Evolutionary conservation across 441 rosid species (phyloP), one percentile per base, ranked within the genome.

Genomic region (Populus trichocarpa): DNA sequence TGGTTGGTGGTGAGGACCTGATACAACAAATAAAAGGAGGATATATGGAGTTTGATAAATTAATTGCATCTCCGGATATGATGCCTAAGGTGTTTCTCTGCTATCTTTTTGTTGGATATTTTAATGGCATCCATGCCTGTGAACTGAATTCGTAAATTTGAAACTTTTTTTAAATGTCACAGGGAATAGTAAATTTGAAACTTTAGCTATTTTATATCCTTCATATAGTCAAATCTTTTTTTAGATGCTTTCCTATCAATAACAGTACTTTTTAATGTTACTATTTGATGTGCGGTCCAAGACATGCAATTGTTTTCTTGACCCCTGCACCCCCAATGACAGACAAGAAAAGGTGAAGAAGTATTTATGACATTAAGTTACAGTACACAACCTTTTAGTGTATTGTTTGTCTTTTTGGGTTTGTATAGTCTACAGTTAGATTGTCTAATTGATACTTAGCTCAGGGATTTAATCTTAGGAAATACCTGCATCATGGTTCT

Each of bases 11-110:
- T 33, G 98, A 93, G 82, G 99, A 94, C 82, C 84, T 96, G 85
- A 94, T 96, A 61, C 92, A 90, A 84, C 95, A 88, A 83, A 96
- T 96, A 46, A 96, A 93, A 86, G 90, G 89, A 86, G 99, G 98
- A 77, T 91, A 92, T 90, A 93, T 94, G 95, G 97, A 96, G 20
- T 96, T 96, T 53, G 98, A 96, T 87, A 96, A 93, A 86, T 83
- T 96, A 72, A 93, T 96, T 90, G 99, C 98, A 73, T 94, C 98
- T 69, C 97, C 98, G 0, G 99, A 96, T 83, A 94, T 96, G 98
- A 96, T 96, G 99, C 93, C 93, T 77, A 94, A 94, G 99, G 99
- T 96, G 77, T 73, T 86, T 78, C 80, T 83, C 70, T 83, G 68
- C 83, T 74, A 50, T 67, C 77, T 35, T 76, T 22, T 66, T 23